Conservation (phyloP, 2,329 filamentous ascomycete species). For the Aureobasidium melanogenum region DNA sequence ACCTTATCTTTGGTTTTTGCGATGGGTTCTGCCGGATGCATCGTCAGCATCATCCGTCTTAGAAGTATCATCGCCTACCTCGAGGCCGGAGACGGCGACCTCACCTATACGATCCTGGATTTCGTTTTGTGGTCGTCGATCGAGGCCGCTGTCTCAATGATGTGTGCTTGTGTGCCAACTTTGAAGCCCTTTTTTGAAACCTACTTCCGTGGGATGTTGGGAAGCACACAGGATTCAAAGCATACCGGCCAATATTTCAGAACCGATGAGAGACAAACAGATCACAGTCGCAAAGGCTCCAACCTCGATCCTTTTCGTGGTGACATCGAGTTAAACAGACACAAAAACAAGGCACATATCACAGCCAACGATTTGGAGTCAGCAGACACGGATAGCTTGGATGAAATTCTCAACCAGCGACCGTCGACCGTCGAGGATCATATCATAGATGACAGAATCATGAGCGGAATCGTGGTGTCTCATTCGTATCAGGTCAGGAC, state of each 20-base stretch:
- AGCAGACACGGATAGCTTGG: slow-evolving; percentile 2
- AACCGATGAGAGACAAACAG: not conserved
- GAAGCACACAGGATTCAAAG: not conserved
- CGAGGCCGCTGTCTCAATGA: not conserved
- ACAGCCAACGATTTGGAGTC: slow-evolving; percentile 7
- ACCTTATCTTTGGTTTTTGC: slow-evolving; percentile 6
- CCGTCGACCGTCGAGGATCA: not conserved
- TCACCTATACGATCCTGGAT: not conserved
- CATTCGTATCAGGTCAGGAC: slow-evolving; percentile 1
- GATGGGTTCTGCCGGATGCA: slow-evolving; percentile 7
- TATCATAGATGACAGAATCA: not conserved
- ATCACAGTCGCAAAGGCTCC: not conserved
- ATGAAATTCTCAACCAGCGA: not conserved
- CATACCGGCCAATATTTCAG: not conserved
- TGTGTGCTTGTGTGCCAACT: slow-evolving; percentile 4
- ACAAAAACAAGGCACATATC: slow-evolving; percentile 1
- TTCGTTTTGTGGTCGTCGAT: not conserved
- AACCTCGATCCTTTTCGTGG: not conserved
- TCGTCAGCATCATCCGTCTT: slow-evolving; percentile 13
- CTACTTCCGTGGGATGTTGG: not conserved
- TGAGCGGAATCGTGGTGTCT: not conserved
- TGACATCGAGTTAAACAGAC: not conserved
- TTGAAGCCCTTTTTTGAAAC: not conserved
- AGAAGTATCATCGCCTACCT: slow-evolving; percentile 9
- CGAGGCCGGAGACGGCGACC: not conserved